Base-by-base conservation (phyloP, 2,329 filamentous ascomycete species). In the Aspergillus novofumigatus region DNA sequence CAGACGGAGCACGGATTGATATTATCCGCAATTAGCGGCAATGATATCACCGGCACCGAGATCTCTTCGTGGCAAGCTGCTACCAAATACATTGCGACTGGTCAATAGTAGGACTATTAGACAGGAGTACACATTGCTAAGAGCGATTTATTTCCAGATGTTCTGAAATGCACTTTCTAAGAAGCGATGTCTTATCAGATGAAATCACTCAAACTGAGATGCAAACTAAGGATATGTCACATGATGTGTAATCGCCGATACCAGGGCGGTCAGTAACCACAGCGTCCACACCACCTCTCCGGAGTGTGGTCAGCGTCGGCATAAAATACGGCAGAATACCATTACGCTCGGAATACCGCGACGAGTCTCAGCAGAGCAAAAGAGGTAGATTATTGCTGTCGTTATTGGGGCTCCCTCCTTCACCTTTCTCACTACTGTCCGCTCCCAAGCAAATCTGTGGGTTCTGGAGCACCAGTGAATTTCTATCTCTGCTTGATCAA, bases 341-440 rank as follows among this genome's bases (percentile, higher is more conserved):
- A 47, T 14, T 47, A 47, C 44, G 21, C 21, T 23, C 4, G 44
- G 44, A 47, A 47, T 47, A 47, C 44, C 8, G 44, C 44, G 21
- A 47, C 44, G 32, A 17, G 32, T 38, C 32, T 38, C 32, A 38
- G 14, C 14, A 38, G 17, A 45, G 42, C 42, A 23, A 45, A 45
- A 45, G 42, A 45, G 42, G 32, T 38, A 38, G 32, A 38, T 17
- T 38, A 38, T 61, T 51, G 32, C 55, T 38, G 55, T 54, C 56
- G 50, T 45, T 57, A 52, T 56, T 51, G 28, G 25, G 51, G 51
- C 35, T 44, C 32, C 32, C 32, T 47, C 50, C 38, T 29, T 53
- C 44, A 41, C 51, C 50, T 54, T 56, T 52, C 48, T 58, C 59
- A 54, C 55, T 52, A 56, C 32, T 38, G 32, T 38, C 32, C 14